Evolutionary conservation across 306 rosid species (phyloP).

Genomic region (Acacia melanoxylon): DNA sequence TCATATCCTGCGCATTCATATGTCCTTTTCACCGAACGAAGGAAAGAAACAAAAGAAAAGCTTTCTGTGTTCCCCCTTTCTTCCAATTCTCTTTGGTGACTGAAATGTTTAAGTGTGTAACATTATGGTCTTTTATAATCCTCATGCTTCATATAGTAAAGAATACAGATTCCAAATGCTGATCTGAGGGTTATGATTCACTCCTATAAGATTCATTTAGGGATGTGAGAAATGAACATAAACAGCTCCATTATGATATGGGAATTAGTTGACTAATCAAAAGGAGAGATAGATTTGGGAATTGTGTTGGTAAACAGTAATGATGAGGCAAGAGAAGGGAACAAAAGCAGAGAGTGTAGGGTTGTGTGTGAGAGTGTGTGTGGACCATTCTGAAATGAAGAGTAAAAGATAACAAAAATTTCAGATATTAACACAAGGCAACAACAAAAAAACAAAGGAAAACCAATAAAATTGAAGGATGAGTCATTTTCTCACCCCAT

Average conservation of each 20-base stretch:
- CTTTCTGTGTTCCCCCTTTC: slow-evolving; percentile 31
- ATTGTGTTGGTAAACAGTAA: slow-evolving; percentile 45
- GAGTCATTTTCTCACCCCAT: slow-evolving; percentile 35
- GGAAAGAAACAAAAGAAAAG: slow-evolving; percentile 49
- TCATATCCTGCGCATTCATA: slow-evolving; percentile 71
- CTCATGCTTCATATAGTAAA: slow-evolving; percentile 3
- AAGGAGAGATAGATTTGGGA: slow-evolving; percentile 39
- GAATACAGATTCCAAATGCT: slow-evolving; percentile 14
- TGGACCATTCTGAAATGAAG: slow-evolving; percentile 44
- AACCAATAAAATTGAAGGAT: slow-evolving; percentile 33
- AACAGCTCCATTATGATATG: not conserved
- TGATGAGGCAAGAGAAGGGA: slow-evolving; percentile 49
- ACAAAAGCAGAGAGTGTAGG: slow-evolving; percentile 29
- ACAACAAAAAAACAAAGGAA: slow-evolving; percentile 14
- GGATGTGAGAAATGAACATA: slow-evolving; percentile 5
- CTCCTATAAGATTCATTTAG: slow-evolving; percentile 7
- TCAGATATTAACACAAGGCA: slow-evolving; percentile 9
- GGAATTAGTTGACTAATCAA: slow-evolving; percentile 29
- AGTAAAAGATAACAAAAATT: slow-evolving; percentile 27
- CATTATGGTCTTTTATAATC: slow-evolving; percentile 12
- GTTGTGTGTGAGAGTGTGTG: not conserved
- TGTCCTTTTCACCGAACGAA: slow-evolving; percentile 71
- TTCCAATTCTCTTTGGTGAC: slow-evolving; percentile 14
- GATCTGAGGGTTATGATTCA: slow-evolving; percentile 22
- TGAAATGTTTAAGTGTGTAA: slow-evolving; percentile 24